These are phyloP conservation scores for Colletotrichum chlorophyti DNA, from an alignment of 2,329 filamentous ascomycete species.

Conservation along the genomic window DNA sequence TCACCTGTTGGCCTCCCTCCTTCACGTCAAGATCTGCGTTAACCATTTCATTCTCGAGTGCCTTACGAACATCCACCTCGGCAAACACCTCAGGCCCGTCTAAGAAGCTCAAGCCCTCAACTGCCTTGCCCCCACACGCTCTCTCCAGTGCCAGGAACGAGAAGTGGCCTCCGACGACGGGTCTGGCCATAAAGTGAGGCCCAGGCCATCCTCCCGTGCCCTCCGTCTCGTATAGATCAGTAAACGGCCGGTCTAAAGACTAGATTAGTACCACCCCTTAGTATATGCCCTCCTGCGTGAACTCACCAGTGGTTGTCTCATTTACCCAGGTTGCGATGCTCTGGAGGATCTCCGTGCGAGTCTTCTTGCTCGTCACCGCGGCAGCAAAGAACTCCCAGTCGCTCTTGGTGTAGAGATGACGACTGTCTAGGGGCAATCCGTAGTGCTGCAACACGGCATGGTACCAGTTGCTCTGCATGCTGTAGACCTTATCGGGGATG, in stretches of 20 bases:
- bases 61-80: slow-evolving; percentile 42
- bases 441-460: slow-evolving; percentile 79
- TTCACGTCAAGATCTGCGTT: slow-evolving; percentile 28
- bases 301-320: slow-evolving; percentile 72
- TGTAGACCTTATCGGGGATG: slow-evolving; percentile 78
- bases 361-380: slow-evolving; percentile 73
- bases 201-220: slow-evolving; percentile 77
- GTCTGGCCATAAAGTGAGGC: slow-evolving; percentile 78
- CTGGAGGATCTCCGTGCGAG: slow-evolving; percentile 74
- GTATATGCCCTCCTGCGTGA: neutral
- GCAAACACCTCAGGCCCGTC: slow-evolving; percentile 41
- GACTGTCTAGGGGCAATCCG: slow-evolving; percentile 81
- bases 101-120: slow-evolving; percentile 61
- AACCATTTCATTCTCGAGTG: slow-evolving; percentile 34
- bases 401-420: slow-evolving; percentile 85
- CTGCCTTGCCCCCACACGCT: slow-evolving; percentile 75
- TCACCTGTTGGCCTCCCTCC: neutral
- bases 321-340: slow-evolving; percentile 83
- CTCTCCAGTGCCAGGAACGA: slow-evolving; percentile 82
- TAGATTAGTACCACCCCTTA: neutral
- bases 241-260: slow-evolving; percentile 71
- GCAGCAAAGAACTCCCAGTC: slow-evolving; percentile 94
- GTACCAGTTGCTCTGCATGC: slow-evolving; percentile 83
- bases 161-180: slow-evolving; percentile 87
- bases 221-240: slow-evolving; percentile 84